phyloP scores from a whole-genome alignment of 805 yeast genomes.

The Candida rishiriensis region DNA sequence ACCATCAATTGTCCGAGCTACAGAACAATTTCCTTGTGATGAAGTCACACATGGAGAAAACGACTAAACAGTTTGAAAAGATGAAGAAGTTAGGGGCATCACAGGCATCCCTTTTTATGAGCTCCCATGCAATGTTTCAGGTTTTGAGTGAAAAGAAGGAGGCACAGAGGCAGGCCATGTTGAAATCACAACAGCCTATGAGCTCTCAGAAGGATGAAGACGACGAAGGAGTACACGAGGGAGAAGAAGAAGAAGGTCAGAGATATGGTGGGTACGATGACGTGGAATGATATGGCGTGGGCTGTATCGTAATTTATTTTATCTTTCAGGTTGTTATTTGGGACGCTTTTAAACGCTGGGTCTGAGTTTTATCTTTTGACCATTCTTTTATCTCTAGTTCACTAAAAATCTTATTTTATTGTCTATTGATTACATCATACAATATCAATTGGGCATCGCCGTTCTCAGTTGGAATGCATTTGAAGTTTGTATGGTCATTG shows the following conservation, averaged over 20 bases:
- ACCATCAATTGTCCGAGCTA: conserved; percentile 19
- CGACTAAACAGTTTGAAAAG: conserved; percentile 23
- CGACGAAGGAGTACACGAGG: not conserved
- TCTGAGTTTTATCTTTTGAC: too few species aligned
- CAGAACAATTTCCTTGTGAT: conserved; percentile 20
- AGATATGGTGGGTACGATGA: not conserved
- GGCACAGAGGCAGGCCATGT: conserved; percentile 10
- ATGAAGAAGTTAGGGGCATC: conserved; percentile 25
- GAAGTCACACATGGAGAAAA: conserved; percentile 16
- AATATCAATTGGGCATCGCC: too few species aligned
- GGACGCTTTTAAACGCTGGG: too few species aligned
- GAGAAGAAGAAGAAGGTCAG: not conserved
- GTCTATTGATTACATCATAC: too few species aligned
- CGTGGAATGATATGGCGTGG: too few species aligned
- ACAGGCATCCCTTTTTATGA: conserved; percentile 28
- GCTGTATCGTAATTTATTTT: too few species aligned
- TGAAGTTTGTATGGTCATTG: too few species aligned
- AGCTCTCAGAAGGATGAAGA: not conserved
- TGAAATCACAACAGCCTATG: conserved; percentile 9
- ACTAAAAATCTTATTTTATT: too few species aligned
- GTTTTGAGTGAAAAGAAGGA: conserved; percentile 24
- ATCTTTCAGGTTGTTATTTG: too few species aligned
- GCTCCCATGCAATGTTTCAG: conserved; percentile 28
- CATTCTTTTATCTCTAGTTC: too few species aligned
- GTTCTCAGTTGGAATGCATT: too few species aligned